Evolutionary conservation across 352 stramenopile species (phyloP), one percentile per base, ranked within the genome.

Genomic region (Globisporangium spiculum): DNA sequence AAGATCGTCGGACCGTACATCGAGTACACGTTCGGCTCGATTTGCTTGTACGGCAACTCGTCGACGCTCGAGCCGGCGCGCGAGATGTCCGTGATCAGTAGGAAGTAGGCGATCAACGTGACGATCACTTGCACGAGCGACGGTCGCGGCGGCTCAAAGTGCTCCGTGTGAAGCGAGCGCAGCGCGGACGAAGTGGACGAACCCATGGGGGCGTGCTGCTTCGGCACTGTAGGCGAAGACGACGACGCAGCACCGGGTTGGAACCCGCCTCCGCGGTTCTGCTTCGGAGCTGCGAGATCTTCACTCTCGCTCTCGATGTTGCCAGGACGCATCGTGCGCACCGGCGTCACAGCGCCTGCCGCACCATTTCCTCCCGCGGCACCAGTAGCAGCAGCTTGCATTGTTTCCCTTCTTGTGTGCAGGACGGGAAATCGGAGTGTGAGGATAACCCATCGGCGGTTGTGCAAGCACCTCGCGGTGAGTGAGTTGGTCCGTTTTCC

Each of bases 11-110:
- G 79, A 0, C 79, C 79, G 54, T 83, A 75, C 32, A 78, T 76
- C 3, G 75, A 70, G 69, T 84, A 87, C 26, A 85, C 79, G 24
- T 84, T 87, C 6, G 79, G 79, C 66, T 87, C 77, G 32, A 85
- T 72, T 57, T 84, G 70, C 41, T 72, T 68, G 70, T 70, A 87
- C 20, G 77, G 77, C 3, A 87, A 69, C 36, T 70, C 64, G 14
- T 80, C 65, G 27, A 87, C 56, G 54, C 74, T 83, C 10, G 74
- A 75, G 3, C 75, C 75, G 8, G 69, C 64, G 32, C 79, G 79
- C 5, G 71, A 67, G 14, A 87, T 70, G 53, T 87, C 77, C 34
- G 77, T 84, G 0, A 87, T 59, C 14, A 85, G 56, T 44, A 87
- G 67, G 9, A 78, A 73, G 60, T 87, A 87, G 41, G 72, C 77